Conservation (phyloP, 1,139 yeast genomes). For the Yamadazyma taylorii region DNA sequence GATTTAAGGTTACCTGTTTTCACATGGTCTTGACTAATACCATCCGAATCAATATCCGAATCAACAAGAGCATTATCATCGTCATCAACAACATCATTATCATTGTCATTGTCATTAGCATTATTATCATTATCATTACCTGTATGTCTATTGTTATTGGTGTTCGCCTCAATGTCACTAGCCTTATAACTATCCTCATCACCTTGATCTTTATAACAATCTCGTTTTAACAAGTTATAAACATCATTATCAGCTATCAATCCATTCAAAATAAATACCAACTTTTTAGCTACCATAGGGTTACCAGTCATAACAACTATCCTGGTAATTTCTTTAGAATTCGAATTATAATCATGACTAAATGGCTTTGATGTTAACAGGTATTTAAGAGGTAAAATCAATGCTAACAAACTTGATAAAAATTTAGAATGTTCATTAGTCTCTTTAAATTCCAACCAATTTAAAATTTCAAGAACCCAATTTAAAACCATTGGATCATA, state of each 20-base stretch:
- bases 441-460: conserved; percentile 65
- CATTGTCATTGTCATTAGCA: not conserved
- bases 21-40: not conserved
- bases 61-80: conserved; percentile 5
- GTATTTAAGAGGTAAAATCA: conserved; percentile 38
- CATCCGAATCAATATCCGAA: conserved; percentile 1
- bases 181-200: not conserved
- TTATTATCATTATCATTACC: not conserved
- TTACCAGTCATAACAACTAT: conserved; percentile 60
- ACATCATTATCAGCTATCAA: conserved; percentile 33
- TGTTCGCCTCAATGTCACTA: too few species aligned
- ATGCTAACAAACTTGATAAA: conserved; percentile 47
- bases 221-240: conserved; percentile 8
- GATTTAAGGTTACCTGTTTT: not conserved
- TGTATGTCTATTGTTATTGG: not conserved
- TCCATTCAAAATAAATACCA: conserved; percentile 55
- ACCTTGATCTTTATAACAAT: not conserved
- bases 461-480: conserved; percentile 58
- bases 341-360: conserved; percentile 15
- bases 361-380: conserved; percentile 38
- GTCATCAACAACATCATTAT: not conserved
- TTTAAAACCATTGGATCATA: conserved; percentile 34
- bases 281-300: conserved; percentile 60
- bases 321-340: conserved; percentile 39
- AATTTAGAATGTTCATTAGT: conserved; percentile 35